A percentile compares a stretch with the other conserved stretches of the same genome.
Evolutionary conservation across 2,329 filamentous ascomycete species (phyloP).

Genomic region (Ampelomyces quisqualis): DNA sequence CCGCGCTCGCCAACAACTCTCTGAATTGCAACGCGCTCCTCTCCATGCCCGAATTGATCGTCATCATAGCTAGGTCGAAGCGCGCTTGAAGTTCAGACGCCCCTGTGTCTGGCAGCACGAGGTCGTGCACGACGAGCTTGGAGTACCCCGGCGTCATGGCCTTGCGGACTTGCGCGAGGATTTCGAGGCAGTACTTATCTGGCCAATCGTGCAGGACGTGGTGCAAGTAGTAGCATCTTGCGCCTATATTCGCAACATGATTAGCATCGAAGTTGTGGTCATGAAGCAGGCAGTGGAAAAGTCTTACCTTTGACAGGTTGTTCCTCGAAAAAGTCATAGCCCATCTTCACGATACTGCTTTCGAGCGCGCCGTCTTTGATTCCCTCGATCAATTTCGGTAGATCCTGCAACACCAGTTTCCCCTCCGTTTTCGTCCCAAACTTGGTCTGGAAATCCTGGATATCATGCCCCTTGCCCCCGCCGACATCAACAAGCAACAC

Average conservation of each 20-base stretch:
- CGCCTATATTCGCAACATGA: slow-evolving; percentile 9
- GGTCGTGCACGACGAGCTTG: slow-evolving; percentile 19
- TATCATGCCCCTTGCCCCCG: neutral
- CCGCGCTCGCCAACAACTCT: neutral
- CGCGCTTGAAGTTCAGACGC: slow-evolving; percentile 2
- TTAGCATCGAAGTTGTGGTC: neutral
- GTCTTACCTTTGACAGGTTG: slow-evolving; percentile 31
- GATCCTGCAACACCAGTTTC: neutral
- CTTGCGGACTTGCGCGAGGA: slow-evolving; percentile 11
- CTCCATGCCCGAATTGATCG: slow-evolving; percentile 1
- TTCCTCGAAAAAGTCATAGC: slow-evolving; percentile 32
- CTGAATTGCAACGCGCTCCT: slow-evolving; percentile 4
- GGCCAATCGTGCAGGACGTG: slow-evolving; percentile 29
- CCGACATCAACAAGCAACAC: neutral
- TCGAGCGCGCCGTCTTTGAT: slow-evolving; percentile 17
- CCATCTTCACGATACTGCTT: neutral
- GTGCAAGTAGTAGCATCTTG: slow-evolving; percentile 22
- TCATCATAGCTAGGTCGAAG: slow-evolving; percentile 13
- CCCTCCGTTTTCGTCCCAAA: neutral
- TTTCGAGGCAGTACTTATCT: slow-evolving; percentile 17
- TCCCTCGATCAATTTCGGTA: neutral
- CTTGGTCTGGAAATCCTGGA: neutral
- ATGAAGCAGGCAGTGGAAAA: neutral
- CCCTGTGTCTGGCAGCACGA: slow-evolving; percentile 13
- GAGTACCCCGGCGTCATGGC: slow-evolving; percentile 22